Percentiles rank a stretch among this genome's conserved stretches.
Evolutionary conservation across 2,329 filamentous ascomycete genomes (phyloP).

Genomic region (Phialophora chinensis): DNA sequence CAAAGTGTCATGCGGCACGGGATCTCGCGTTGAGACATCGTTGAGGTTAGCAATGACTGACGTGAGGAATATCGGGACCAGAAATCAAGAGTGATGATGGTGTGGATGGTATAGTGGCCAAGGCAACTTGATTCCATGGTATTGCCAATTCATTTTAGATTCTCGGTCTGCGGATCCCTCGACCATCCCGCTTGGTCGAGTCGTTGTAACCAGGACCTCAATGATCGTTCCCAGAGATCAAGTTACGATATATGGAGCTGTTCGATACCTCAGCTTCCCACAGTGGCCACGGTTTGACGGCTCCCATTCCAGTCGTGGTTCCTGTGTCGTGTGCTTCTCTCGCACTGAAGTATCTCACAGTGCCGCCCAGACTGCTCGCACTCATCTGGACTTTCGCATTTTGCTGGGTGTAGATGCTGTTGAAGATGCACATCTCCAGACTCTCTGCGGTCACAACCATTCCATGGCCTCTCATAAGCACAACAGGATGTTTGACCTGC

Average conservation of each 20-base stretch:
- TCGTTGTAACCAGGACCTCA: background rate
- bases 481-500: slow-evolving; percentile 14
- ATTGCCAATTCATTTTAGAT: too few species aligned
- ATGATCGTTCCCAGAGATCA: background rate
- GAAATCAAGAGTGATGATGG: too few species aligned
- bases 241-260: slow-evolving; percentile 7
- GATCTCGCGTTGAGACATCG: background rate
- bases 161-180: too few species aligned
- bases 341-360: slow-evolving; percentile 7
- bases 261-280: slow-evolving; percentile 13
- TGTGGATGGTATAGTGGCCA: background rate
- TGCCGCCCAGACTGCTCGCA: slow-evolving; percentile 5
- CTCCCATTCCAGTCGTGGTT: slow-evolving; percentile 15
- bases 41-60: too few species aligned
- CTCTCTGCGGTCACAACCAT: slow-evolving; percentile 15
- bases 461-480: slow-evolving; percentile 20
- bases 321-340: slow-evolving; percentile 12
- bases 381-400: slow-evolving; percentile 10
- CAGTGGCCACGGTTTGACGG: slow-evolving; percentile 16
- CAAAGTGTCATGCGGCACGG: background rate
- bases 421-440: slow-evolving; percentile 18
- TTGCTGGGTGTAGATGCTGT: slow-evolving; percentile 14
- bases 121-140: background rate
- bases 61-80: too few species aligned
- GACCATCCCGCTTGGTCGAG: background rate